Conservation (phyloP, 805 yeast species). For the Brettanomyces naardenensis region DNA sequence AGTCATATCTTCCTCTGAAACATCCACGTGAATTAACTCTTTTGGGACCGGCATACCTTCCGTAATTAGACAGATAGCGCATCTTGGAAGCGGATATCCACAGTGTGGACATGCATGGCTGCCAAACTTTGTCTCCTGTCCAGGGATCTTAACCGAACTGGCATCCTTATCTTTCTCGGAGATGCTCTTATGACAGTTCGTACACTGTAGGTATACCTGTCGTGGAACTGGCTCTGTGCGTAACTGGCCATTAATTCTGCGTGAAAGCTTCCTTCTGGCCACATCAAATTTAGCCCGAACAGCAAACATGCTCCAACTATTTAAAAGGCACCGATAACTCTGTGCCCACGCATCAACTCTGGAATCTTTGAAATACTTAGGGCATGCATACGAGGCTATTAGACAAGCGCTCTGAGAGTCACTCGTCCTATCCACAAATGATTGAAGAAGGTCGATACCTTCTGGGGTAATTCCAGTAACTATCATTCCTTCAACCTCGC, state of each 20-base stretch:
- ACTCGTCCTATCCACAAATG: conserved; percentile 79
- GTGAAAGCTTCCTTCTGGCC: conserved; percentile 56
- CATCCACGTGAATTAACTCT: conserved; percentile 24
- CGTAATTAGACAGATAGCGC: conserved; percentile 80
- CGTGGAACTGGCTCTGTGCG: conserved; percentile 50
- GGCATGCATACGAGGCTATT: conserved; percentile 73
- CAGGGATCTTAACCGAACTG: conserved; percentile 1
- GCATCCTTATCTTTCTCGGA: conserved; percentile 25
- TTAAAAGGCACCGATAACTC: conserved; percentile 57
- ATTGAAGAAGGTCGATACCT: conserved; percentile 74
- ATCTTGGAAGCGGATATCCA: conserved; percentile 79
- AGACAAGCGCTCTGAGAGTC: conserved; percentile 91
- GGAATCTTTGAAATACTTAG: conserved; percentile 68
- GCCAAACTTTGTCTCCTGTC: neutral
- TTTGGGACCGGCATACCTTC: conserved; percentile 59
- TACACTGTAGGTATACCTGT: conserved; percentile 77
- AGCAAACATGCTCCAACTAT: conserved; percentile 76
- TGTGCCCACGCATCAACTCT: conserved; percentile 76
- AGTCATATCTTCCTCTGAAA: conserved; percentile 2
- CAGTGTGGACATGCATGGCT: conserved; percentile 64
- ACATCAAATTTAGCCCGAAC: conserved; percentile 82
- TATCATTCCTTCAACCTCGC: conserved; percentile 86
- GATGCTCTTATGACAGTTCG: conserved; percentile 71
- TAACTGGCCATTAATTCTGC: conserved; percentile 37
- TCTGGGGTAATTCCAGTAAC: conserved; percentile 87